A percentile compares a stretch with the other conserved stretches of the same genome.
Conservation (phyloP, 331 rosid genomes). For the Acacia concinna region DNA sequence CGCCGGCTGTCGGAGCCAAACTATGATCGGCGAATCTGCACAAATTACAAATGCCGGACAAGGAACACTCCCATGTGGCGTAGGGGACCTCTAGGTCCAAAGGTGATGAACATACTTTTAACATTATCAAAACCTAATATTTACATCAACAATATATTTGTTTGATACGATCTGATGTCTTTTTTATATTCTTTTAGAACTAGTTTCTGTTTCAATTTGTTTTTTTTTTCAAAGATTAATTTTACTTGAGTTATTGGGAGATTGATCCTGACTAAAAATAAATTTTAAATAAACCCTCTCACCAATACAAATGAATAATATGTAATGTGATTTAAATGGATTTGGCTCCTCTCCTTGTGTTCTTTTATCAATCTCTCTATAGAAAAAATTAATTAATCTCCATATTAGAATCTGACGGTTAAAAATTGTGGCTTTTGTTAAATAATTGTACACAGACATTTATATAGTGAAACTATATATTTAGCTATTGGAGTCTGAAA, state of each 20-base stretch:
- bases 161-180: not conserved
- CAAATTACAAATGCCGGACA: slow-evolving; percentile 29
- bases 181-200: not conserved
- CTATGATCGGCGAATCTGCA: not conserved
- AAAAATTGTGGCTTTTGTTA: not conserved
- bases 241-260: not conserved
- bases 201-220: not conserved
- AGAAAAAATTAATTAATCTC: too few relatives aligned
- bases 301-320: not conserved
- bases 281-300: not conserved
- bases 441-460: not conserved
- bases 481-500: not conserved
- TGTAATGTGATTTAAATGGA: not conserved
- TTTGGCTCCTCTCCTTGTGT: not conserved
- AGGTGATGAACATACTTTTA: slow-evolving; percentile 6
- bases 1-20: not conserved
- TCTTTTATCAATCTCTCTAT: not conserved
- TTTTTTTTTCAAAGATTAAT: not conserved
- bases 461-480: too few relatives aligned
- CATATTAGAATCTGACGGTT: not conserved
- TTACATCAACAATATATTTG: not conserved
- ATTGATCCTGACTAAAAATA: not conserved
- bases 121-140: not conserved
- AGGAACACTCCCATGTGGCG: slow-evolving; percentile 39
- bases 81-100: slow-evolving; percentile 37